Conservation (phyloP, 192 early-diverging fungal genomes). For the Coemansia sp. region DNA sequence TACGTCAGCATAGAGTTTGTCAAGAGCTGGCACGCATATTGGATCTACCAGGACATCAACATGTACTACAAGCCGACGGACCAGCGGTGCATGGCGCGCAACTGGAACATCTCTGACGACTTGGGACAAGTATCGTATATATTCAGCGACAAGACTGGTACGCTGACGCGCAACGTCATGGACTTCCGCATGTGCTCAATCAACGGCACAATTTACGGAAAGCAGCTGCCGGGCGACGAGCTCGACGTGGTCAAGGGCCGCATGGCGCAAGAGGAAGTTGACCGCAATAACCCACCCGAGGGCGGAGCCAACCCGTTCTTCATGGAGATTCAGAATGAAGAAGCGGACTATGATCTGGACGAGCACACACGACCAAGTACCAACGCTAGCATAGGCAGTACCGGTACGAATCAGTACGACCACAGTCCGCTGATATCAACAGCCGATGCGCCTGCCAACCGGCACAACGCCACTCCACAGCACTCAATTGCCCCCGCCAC, state of each 20-base stretch:
- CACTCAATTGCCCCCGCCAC: constrained; percentile 1
- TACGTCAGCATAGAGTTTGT: constrained; percentile 93
- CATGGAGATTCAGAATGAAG: constrained; percentile 39
- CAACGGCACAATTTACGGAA: constrained; percentile 80
- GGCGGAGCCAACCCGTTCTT: constrained; percentile 42
- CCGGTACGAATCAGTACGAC: constrained; percentile 45
- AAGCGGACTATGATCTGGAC: constrained; percentile 17
- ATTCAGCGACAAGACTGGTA: constrained; percentile 97
- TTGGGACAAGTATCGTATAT: constrained; percentile 94
- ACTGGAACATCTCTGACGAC: constrained; percentile 91
- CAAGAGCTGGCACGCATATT: constrained; percentile 86
- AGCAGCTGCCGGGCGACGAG: constrained; percentile 37
- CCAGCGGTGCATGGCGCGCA: constrained; percentile 73
- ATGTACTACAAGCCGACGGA: constrained; percentile 82
- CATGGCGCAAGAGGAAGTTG: constrained; percentile 47
- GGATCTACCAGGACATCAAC: constrained; percentile 84
- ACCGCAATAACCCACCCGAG: constrained; percentile 54
- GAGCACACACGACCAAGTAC: constrained; percentile 19
- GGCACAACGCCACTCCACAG: not conserved
- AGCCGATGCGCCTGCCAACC: constrained; percentile 18
- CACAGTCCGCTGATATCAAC: constrained; percentile 45
- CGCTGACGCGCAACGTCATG: constrained; percentile 96
- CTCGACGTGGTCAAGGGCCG: constrained; percentile 23
- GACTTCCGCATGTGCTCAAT: constrained; percentile 90
- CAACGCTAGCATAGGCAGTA: constrained; percentile 29